Evolutionary conservation across 2,329 filamentous ascomycete species (phyloP), one percentile per base, ranked within the genome.

Genomic region (Sarocladium brachiariae): DNA sequence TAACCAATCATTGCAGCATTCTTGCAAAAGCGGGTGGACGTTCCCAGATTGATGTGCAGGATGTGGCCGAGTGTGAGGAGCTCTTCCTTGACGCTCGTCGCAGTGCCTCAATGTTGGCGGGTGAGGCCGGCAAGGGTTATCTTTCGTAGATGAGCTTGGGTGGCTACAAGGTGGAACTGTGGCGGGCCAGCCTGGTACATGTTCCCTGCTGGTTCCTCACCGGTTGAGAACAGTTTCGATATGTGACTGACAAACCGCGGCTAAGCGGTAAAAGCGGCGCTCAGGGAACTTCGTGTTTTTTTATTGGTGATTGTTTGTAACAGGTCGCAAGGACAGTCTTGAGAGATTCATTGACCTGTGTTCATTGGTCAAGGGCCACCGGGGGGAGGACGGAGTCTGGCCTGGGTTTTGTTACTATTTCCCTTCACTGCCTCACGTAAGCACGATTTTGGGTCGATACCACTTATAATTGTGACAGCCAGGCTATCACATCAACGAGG

Each of bases 11-110:
- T 51, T 55, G 63, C 56, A 84, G 87, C 68, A 95, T 97, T 68
- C 78, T 97, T 61, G 89, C 92, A 53, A 86, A 88, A 64, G 88
- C 93, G 63, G 88, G 86, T 65, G 87, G 87, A 53, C 83, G 84
- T 61, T 78, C 75, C 55, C 84, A 88, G 63, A 90, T 92, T 61
- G 86, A 90, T 61, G 72, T 87, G 51, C 77, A 82, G 61, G 88
- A 92, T 66, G 81, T 93, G 56, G 79, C 78, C 14, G 88, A 93
- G 70, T 91, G 87, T 65, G 86, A 91, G 66, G 86, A 89, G 62
- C 72, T 93, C 48, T 92, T 93, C 74, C 80, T 92, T 57, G 88
- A 93, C 68, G 86, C 87, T 47, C 83, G 83, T 63, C 80, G 87
- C 58, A 92, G 88, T 67, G 87, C 88, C 55, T 71, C 76, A 54